Evolutionary conservation across 257 asterid species (phyloP).

Genomic region (Cruciata laevipes): DNA sequence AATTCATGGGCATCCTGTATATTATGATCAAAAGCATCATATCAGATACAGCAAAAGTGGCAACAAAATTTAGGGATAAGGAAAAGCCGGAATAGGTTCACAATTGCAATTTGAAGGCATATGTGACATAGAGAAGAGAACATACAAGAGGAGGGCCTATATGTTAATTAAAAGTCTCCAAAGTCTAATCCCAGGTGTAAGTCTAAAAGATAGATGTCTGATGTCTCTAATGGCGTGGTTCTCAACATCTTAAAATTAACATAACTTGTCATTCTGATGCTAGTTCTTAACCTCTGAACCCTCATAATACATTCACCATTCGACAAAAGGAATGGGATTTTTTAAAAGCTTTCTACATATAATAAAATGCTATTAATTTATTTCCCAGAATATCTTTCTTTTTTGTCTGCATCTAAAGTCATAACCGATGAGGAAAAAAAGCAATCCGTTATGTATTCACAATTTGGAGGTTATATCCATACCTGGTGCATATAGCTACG

Average conservation of each 20-base stretch:
- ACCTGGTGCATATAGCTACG: slow-evolving; percentile 99
- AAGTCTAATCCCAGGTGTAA: background rate
- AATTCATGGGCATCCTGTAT: slow-evolving; percentile 87
- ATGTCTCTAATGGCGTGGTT: too few species aligned
- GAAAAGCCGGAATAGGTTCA: too few species aligned
- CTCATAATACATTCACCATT: background rate
- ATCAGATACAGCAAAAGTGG: background rate
- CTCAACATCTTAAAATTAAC: background rate
- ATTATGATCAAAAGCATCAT: slow-evolving; percentile 5
- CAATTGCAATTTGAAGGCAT: background rate
- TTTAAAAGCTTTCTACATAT: background rate
- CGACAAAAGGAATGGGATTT: background rate
- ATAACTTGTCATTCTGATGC: background rate
- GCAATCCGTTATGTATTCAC: background rate
- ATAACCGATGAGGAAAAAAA: background rate
- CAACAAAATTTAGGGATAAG: background rate
- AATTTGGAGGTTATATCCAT: slow-evolving; percentile 12
- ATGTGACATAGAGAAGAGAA: background rate
- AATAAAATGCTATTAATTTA: background rate
- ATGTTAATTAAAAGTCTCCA: background rate
- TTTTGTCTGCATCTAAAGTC: background rate
- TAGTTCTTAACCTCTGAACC: background rate
- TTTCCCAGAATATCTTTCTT: background rate
- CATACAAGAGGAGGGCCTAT: background rate
- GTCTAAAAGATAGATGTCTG: too few species aligned